Evolutionary conservation across 1,139 yeast species (phyloP).

Genomic region (Yamadazyma atmosphaerica): DNA sequence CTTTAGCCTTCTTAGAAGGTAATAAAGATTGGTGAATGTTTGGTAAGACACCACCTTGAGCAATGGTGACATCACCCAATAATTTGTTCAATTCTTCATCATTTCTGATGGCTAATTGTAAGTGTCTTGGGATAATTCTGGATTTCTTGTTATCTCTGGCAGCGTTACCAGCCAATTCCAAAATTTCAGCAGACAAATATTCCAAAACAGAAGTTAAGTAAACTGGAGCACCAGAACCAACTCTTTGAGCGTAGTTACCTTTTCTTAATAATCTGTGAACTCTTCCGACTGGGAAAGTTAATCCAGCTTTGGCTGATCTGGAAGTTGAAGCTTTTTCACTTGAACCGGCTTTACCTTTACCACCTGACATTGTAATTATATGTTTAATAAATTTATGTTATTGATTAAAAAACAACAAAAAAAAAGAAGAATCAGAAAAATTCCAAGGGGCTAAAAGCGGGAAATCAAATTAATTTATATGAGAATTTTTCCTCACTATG

Average conservation of each 20-base stretch:
- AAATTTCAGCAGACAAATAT: conserved; percentile 94
- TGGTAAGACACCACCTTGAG: conserved; percentile 98
- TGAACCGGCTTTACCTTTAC: conserved; percentile 97
- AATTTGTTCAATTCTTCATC: conserved; percentile 95
- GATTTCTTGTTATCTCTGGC: conserved; percentile 98
- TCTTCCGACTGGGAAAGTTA: conserved; percentile 99
- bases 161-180: conserved; percentile 98
- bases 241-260: conserved; percentile 99
- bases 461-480: conserved; percentile 1
- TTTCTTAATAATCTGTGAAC: conserved; percentile 95
- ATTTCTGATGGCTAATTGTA: conserved; percentile 97
- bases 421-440: not conserved
- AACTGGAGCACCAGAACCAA: conserved; percentile 98
- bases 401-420: conserved; percentile 1
- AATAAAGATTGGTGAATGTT: conserved; percentile 93
- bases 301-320: conserved; percentile 97
- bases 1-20: conserved; percentile 86
- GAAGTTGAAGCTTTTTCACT: conserved; percentile 93
- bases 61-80: conserved; percentile 62
- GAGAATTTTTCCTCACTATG: not conserved
- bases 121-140: conserved; percentile 98
- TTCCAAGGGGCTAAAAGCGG: not conserved
- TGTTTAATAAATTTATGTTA: conserved; percentile 6
- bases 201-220: conserved; percentile 95
- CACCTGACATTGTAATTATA: conserved; percentile 81